Conservation (phyloP, 1,284 basidiomycete genomes). For the Omphalotus olearius region DNA sequence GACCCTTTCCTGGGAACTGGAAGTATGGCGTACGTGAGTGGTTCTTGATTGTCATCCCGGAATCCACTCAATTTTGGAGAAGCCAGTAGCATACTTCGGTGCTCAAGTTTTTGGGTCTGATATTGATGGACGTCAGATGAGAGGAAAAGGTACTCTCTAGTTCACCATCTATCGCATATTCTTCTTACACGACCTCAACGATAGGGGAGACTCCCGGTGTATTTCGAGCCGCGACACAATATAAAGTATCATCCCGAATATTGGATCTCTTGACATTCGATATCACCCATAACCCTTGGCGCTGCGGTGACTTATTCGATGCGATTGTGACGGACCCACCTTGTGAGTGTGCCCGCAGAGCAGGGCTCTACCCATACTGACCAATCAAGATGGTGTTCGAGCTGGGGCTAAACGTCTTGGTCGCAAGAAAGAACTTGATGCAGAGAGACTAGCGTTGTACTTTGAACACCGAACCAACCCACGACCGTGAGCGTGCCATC, state of each 20-base stretch:
- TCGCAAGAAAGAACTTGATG: conserved; percentile 53
- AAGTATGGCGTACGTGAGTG: conserved; percentile 85
- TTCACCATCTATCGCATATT: neutral
- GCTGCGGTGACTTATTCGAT: conserved; percentile 87
- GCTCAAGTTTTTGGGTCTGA: conserved; percentile 89
- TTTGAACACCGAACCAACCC: conserved; percentile 34
- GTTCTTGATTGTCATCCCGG: neutral
- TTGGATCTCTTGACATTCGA: conserved; percentile 90
- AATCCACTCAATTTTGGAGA: conserved; percentile 3
- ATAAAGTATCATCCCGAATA: conserved; percentile 73
- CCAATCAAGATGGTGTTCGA: conserved; percentile 79
- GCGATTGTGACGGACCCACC: conserved; percentile 94
- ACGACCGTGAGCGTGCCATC: conserved; percentile 32
- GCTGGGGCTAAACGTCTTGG: conserved; percentile 96
- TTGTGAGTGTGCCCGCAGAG: conserved; percentile 46
- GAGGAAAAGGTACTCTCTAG: conserved; percentile 69
- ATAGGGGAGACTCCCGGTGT: conserved; percentile 64
- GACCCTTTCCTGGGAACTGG: conserved; percentile 98
- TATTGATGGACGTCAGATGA: conserved; percentile 96
- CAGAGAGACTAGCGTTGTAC: conserved; percentile 32
- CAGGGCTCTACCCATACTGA: too few species aligned
- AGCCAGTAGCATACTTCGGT: conserved; percentile 87
- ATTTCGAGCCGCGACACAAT: conserved; percentile 79
- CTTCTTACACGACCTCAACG: neutral
- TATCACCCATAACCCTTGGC: conserved; percentile 85